Base-by-base conservation (phyloP, 2,329 filamentous ascomycete genomes). In the Aspergillus viridinutans region DNA sequence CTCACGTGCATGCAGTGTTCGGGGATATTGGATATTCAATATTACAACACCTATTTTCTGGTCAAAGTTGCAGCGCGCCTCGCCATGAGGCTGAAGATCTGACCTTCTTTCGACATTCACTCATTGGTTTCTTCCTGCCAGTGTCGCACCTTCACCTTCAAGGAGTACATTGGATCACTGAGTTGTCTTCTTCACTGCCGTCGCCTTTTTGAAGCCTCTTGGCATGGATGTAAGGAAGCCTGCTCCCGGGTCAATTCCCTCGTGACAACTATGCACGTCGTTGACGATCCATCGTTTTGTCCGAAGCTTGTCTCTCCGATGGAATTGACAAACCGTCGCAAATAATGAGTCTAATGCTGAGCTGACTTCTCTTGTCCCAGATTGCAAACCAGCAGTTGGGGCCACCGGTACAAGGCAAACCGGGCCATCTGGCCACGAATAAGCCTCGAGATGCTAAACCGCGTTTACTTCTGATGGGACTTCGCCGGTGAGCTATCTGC, bases 381-480 rank as follows among this genome's bases (percentile, higher is more conserved):
- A 67, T 64, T 59, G 56, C 62, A 10, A 70, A 61, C 25, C 62
- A 67, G 54, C 54, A 62, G 47, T 47, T 63, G 45, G 61, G 53
- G 49, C 66, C 67, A 56, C 64, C 67, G 43, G 62, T 55, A 26
- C 67, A 66, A 52, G 60, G 65, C 48, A 70, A 66, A 57, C 55
- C 64, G 40, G 64, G 65, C 21, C 64, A 70, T 55, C 61, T 67
- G 42, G 62, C 69, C 43, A 67, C 66, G 55, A 68, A 63, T 63
- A 83, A 81, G 61, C 73, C 78, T 47, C 79, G 79, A 56, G 81
- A 84, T 82, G 75, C 82, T 53, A 95, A 94, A 73, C 94, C 94
- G 35, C 85, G 92, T 66, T 78, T 99, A 53, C 79, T 99, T 56
- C 80, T 99, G 63, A 97, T 99, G 94, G 94, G 94, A 3, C 90